Percentiles rank a stretch among this genome's conserved stretches.
phyloP scores from a whole-genome alignment of 345 rosid species.

The Sisymbrium irio region DNA sequence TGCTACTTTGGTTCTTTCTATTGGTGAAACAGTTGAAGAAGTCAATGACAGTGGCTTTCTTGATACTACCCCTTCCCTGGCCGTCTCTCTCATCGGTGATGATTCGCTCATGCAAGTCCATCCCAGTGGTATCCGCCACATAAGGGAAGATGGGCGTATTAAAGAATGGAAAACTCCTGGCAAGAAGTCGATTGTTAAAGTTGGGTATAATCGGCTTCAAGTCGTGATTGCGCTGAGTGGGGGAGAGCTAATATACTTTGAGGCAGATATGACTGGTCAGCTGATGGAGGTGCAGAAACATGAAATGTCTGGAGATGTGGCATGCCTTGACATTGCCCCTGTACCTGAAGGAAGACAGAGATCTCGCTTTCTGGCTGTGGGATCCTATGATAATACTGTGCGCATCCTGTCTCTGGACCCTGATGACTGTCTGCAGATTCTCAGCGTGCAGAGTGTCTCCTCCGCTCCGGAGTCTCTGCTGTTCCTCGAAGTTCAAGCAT shows the following conservation, averaged over 20 bases:
- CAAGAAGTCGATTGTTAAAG: slow-evolving; percentile 95
- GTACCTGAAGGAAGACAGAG: slow-evolving; percentile 99
- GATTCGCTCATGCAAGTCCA: slow-evolving; percentile 99
- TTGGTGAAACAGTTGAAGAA: slow-evolving; percentile 98
- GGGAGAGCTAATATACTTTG: slow-evolving; percentile 96
- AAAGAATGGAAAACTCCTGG: slow-evolving; percentile 99
- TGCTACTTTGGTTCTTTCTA: slow-evolving; percentile 96
- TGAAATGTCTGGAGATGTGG: slow-evolving; percentile 99
- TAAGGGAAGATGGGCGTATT: slow-evolving; percentile 95
- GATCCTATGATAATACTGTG: slow-evolving; percentile 89
- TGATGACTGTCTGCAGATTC: slow-evolving; percentile 94
- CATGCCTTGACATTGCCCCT: slow-evolving; percentile 96
- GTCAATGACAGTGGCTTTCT: slow-evolving; percentile 97
- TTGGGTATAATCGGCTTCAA: slow-evolving; percentile 92
- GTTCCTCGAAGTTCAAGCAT: slow-evolving; percentile 97
- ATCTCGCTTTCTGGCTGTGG: slow-evolving; percentile 96
- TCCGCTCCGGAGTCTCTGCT: slow-evolving; percentile 95
- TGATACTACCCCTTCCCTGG: slow-evolving; percentile 86
- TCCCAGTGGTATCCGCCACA: slow-evolving; percentile 94
- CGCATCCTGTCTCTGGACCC: slow-evolving; percentile 95
- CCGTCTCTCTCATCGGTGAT: slow-evolving; percentile 91
- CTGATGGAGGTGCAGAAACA: slow-evolving; percentile 98
- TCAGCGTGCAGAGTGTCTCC: slow-evolving; percentile 96
- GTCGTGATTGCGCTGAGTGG: slow-evolving; percentile 97
- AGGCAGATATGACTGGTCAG: slow-evolving; percentile 95